Evolutionary conservation across 2,329 filamentous ascomycete genomes (phyloP).

Genomic region (Davidsoniella neocaledoniae): DNA sequence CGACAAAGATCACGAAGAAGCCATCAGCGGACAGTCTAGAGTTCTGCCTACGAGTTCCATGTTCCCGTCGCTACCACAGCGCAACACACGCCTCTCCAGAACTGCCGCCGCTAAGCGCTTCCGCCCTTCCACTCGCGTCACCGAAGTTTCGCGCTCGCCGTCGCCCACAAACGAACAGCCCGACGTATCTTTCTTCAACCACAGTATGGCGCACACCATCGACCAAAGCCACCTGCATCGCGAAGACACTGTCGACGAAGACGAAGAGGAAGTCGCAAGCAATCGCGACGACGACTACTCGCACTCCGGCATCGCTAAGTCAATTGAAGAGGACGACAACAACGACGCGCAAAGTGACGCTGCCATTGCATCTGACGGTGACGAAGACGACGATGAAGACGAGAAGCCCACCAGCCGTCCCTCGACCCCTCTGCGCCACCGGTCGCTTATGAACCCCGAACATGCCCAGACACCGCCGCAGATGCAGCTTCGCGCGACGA

Average conservation of each 20-base stretch:
- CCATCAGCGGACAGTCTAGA: conserved; percentile 7
- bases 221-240: conserved; percentile 9
- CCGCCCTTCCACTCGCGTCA: not conserved
- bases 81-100: conserved; percentile 11
- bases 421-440: not conserved
- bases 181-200: conserved; percentile 5
- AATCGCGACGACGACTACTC: not conserved
- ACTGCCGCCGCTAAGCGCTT: not conserved
- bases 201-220: conserved; percentile 12
- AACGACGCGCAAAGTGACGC: conserved; percentile 7
- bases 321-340: conserved; percentile 2
- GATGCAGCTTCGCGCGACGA: conserved; percentile 27
- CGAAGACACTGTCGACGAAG: not conserved
- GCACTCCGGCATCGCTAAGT: not conserved
- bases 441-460: not conserved
- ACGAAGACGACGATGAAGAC: not conserved
- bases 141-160: not conserved
- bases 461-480: conserved; percentile 20
- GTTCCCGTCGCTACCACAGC: conserved; percentile 22
- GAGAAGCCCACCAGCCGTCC: not conserved
- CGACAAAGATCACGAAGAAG: not conserved
- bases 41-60: conserved; percentile 22
- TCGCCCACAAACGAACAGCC: conserved; percentile 3
- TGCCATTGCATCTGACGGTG: conserved; percentile 8
- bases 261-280: not conserved